A percentile compares a stretch with the other conserved stretches of the same genome.
These are phyloP conservation scores for Fusarium tjaetaba DNA, from an alignment of 2,329 filamentous ascomycete species.

Conservation along the genomic window DNA sequence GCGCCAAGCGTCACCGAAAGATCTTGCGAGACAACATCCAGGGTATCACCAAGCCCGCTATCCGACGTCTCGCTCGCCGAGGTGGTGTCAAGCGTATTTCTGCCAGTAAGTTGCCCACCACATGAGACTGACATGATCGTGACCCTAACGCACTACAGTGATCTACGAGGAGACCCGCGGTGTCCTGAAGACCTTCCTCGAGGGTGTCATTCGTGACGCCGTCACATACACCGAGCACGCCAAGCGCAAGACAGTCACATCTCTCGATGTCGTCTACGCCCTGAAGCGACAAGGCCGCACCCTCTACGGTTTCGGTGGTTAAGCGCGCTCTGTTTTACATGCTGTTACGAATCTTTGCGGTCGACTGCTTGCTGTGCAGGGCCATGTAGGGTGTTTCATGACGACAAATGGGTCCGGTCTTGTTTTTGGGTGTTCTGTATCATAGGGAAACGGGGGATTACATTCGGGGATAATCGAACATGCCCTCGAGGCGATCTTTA, in stretches of 20 bases:
- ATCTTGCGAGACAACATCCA: constrained; percentile 99
- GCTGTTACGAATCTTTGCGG: constrained; percentile 51
- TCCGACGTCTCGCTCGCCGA: constrained; percentile 98
- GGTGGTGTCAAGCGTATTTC: constrained; percentile 99
- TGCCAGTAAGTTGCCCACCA: constrained; percentile 71
- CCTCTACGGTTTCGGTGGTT: constrained; percentile 91
- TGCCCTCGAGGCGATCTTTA: constrained; percentile 42
- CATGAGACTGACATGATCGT: constrained; percentile 57
- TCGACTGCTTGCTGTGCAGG: constrained; percentile 26
- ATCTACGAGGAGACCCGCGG: constrained; percentile 83
- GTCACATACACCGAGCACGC: constrained; percentile 84
- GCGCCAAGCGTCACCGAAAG: constrained; percentile 99
- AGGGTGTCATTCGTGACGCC: constrained; percentile 79
- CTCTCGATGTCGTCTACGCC: constrained; percentile 74
- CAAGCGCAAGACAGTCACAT: constrained; percentile 83
- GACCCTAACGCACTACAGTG: constrained; percentile 74
- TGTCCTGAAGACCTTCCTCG: constrained; percentile 82
- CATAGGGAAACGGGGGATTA: constrained; percentile 55
- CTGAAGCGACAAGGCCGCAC: constrained; percentile 78
- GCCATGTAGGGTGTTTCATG: constrained; percentile 52
- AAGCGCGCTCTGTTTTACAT: constrained; percentile 53
- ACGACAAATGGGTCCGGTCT: constrained; percentile 55
- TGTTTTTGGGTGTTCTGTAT: constrained; percentile 57
- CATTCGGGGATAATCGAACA: constrained; percentile 49
- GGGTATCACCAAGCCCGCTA: constrained; percentile 98